Conservation (phyloP, 768 basidiomycete genomes). For the Imleria badia region DNA sequence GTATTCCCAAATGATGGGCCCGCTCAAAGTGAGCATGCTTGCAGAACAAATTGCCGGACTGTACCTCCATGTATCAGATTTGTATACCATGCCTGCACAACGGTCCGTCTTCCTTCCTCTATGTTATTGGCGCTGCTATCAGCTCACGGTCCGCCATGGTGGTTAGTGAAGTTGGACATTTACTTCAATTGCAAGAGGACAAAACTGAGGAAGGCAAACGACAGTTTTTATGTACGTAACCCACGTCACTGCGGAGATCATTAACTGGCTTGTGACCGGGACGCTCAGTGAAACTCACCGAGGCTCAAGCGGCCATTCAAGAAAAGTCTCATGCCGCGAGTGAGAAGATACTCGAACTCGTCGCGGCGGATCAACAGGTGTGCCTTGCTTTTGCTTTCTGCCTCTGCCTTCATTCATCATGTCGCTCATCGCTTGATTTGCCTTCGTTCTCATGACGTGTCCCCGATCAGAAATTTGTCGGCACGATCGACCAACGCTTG, state of each 20-base stretch:
- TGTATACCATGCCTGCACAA: constrained; percentile 23
- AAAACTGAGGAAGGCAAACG: constrained; percentile 16
- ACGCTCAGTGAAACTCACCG: constrained; percentile 6
- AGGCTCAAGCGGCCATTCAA: constrained; percentile 16
- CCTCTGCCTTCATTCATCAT: no score
- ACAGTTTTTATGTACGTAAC: constrained; percentile 8
- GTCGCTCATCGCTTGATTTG: no score
- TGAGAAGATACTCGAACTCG: constrained; percentile 14
- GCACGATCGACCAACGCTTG: constrained; percentile 13
- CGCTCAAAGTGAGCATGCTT: constrained; percentile 26
- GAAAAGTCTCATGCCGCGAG: constrained; percentile 17
- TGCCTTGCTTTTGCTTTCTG: no score
- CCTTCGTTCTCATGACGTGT: no score
- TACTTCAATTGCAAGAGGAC: constrained; percentile 22
- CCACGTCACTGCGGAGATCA: no score
- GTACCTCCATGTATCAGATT: constrained; percentile 19
- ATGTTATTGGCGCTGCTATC: background rate
- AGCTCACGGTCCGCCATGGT: background rate
- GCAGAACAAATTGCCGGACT: constrained; percentile 18
- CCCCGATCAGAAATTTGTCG: constrained; percentile 6
- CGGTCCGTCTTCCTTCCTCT: constrained; percentile 6
- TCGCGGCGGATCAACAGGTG: constrained; percentile 14
- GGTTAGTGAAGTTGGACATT: constrained; percentile 12
- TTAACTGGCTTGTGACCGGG: background rate
- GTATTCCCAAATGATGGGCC: constrained; percentile 24